phyloP scores from a whole-genome alignment of 2,329 filamentous ascomycete genomes.

The Pseudocercospora ulei region DNA sequence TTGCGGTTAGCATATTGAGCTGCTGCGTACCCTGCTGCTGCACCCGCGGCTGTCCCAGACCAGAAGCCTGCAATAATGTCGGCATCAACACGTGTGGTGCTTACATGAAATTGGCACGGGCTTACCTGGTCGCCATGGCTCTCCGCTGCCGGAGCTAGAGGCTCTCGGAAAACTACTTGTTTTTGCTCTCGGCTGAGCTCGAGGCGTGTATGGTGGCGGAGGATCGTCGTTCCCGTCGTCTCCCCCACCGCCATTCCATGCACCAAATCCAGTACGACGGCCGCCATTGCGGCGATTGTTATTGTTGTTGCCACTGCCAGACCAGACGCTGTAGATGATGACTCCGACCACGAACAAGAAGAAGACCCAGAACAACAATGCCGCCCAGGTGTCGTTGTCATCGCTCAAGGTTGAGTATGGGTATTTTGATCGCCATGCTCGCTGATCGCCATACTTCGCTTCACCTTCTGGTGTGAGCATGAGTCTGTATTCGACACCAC shows the following conservation, averaged over 20 bases:
- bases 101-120: neutral
- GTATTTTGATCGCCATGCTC: slow-evolving; percentile 1
- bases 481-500: slow-evolving; percentile 80
- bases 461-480: slow-evolving; percentile 63
- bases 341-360: slow-evolving; percentile 26
- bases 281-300: slow-evolving; percentile 11
- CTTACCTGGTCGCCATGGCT: slow-evolving; percentile 5
- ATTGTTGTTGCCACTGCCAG: slow-evolving; percentile 15
- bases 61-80: slow-evolving; percentile 53
- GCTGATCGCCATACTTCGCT: slow-evolving; percentile 10
- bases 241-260: slow-evolving; percentile 38
- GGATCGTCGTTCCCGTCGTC: slow-evolving; percentile 43
- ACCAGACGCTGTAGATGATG: slow-evolving; percentile 30
- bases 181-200: slow-evolving; percentile 19
- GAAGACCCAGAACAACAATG: slow-evolving; percentile 14
- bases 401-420: slow-evolving; percentile 2
- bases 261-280: slow-evolving; percentile 27
- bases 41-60: slow-evolving; percentile 58
- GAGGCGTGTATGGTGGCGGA: slow-evolving; percentile 42
- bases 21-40: slow-evolving; percentile 40
- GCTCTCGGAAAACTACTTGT: slow-evolving; percentile 3
- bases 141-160: slow-evolving; percentile 3
- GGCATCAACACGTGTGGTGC: neutral
- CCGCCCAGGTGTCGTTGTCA: slow-evolving; percentile 4
- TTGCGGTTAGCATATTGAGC: slow-evolving; percentile 18